Evolutionary conservation across 495 filamentous ascomycete species (phyloP), one percentile per base, ranked within the genome.

Genomic region (Penicillium silybi): DNA sequence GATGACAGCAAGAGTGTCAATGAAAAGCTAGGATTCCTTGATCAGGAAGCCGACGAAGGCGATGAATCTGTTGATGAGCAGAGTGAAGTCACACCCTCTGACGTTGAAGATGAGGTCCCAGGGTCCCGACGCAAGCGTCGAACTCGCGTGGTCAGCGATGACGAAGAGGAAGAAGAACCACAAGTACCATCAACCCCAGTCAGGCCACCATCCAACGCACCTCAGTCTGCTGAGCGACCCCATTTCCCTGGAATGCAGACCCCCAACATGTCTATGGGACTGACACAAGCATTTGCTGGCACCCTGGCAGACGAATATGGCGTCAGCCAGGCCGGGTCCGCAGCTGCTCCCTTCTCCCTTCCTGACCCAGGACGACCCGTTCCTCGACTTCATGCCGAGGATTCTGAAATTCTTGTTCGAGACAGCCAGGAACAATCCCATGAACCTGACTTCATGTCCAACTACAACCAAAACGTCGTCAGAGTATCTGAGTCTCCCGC

Each of bases 231-330:
- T 18, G 64, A 72, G 53, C 67, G 73, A 43, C 69, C 72, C 23
- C 41, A 61, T 6, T 83, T 87, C 53, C 84, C 80, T 19, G 80
- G 79, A 2, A 68, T 85, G 27, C 75, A 76, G 15, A 66, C 75
- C 22, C 70, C 73, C 4, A 69, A 71, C 16, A 73, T 73, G 22
- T 80, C 84, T 34, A 80, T 95, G 49, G 88, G 90, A 38, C 76
- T 96, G 44, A 96, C 90, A 4, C 92, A 97, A 64, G 89, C 90
- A 46, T 97, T 96, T 65, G 86, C 87, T n/a, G 90, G 88, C 22
- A 97, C 92, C 2, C 85, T 97, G 80, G 88, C 85, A 43, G 81
- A 88, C 27, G 82, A 80, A 40, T 58, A 74, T 22, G 56, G 59
- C 5, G 59, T 60, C 26, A 63, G 58, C 46, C 61, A 55, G 59